These are phyloP conservation scores for Penicillium griseofulvum DNA, from an alignment of 2,329 filamentous ascomycete genomes.

Conservation along the genomic window DNA sequence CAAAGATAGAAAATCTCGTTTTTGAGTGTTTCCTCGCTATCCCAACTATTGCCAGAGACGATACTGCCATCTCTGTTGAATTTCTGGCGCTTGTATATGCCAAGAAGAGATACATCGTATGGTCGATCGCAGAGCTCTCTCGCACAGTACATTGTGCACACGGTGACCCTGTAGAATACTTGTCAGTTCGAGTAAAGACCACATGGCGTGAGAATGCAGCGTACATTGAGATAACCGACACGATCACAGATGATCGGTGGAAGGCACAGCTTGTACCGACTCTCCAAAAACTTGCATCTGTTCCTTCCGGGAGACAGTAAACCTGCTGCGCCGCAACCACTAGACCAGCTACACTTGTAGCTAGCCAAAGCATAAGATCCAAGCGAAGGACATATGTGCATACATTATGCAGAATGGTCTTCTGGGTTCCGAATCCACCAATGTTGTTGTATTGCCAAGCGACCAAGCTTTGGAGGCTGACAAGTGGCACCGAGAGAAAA, in stretches of 20 bases:
- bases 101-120: conserved; percentile 39
- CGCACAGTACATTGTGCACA: conserved; percentile 39
- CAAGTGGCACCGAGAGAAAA: conserved; percentile 37
- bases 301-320: conserved; percentile 31
- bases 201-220: conserved; percentile 2
- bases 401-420: conserved; percentile 30
- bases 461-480: conserved; percentile 38
- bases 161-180: conserved; percentile 26
- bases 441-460: conserved; percentile 40
- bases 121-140: conserved; percentile 38
- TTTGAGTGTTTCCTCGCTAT: conserved; percentile 38
- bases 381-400: conserved; percentile 38
- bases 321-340: conserved; percentile 38
- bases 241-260: conserved; percentile 34
- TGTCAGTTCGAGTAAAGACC: background rate
- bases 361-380: conserved; percentile 39
- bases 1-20: conserved; percentile 40
- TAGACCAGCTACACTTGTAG: conserved; percentile 37
- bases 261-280: conserved; percentile 38
- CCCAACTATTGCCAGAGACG: conserved; percentile 34
- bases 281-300: conserved; percentile 32
- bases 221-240: conserved; percentile 38
- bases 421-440: conserved; percentile 30
- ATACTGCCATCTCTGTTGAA: conserved; percentile 29
- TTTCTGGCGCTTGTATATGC: conserved; percentile 30